Base-by-base conservation (phyloP, 768 basidiomycete genomes). In the Auriscalpium microsporum region DNA sequence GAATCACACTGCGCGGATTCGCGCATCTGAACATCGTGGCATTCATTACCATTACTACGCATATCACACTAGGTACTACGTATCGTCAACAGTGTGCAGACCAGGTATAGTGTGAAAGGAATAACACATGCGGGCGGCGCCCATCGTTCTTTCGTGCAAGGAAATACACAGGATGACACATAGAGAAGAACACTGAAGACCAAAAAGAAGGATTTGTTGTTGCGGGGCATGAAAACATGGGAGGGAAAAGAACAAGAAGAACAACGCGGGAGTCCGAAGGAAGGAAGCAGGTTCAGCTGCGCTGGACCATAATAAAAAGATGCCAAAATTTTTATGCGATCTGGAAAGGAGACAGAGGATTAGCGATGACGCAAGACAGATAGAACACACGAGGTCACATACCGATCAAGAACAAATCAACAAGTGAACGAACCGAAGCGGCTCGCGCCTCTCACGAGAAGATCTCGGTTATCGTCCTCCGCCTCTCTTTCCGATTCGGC, bases 401-500 rank as follows among this genome's bases (percentile, higher is more conserved):
- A 36, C 52, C 40, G 40, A 42, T 14, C 40, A 42, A 42, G 17
- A 42, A 49, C n/a, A 42, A 54, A 28, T 36, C 9, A 19, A 28
- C 56, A 44, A 28, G 48, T 50, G 36, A 36, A 52, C 21, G 19
- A 46, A 54, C 51, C 45, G 16, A 28, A 28, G 38, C 45, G 23
- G 40, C 36, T 0, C 45, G 8, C 44, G 47, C 21, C 37, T 49
- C 56, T 55, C 58, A 61, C 56, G 62, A 78, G 58, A 77, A 78
- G 55, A 79, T 74, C 58, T 79, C 78, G n/a, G 75, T 78, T 45
- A 79, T 72, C 37, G 78, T 79, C 37, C 77, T 69, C 49, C 77
- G 69, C n/a, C 78, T 69, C 55, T 78, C 76, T 57, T 68, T 68
- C 45, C 71, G 55, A 56, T 62, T 68, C 58, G 51, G 68, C 56